Percentiles rank a stretch among this genome's conserved stretches.
Evolutionary conservation across 179 eudicot species (phyloP).

Genomic region (Gypsophila paniculata): DNA sequence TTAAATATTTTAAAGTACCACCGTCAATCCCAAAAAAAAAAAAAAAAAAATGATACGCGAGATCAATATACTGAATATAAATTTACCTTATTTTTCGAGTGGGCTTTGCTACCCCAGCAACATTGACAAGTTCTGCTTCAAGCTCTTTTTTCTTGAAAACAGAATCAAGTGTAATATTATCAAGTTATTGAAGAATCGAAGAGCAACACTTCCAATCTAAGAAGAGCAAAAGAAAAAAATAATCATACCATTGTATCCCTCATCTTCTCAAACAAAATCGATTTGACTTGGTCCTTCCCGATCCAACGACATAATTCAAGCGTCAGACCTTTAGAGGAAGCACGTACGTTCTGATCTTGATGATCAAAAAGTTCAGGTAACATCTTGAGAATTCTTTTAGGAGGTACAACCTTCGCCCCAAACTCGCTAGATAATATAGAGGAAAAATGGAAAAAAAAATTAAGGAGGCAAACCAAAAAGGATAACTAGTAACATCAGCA

Average conservation of each 20-base stretch:
- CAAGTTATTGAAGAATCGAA: slow-evolving; percentile 9
- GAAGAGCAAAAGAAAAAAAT: background rate
- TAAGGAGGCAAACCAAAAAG: background rate
- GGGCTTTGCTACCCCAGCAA: slow-evolving; percentile 74
- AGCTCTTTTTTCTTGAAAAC: slow-evolving; percentile 82
- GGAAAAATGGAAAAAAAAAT: background rate
- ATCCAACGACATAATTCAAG: slow-evolving; percentile 99
- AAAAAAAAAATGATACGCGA: background rate
- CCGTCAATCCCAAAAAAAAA: background rate
- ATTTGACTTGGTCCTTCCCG: slow-evolving; percentile 94
- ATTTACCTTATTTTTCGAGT: slow-evolving; percentile 89
- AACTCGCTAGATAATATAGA: slow-evolving; percentile 60
- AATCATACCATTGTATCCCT: slow-evolving; percentile 90
- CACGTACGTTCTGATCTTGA: slow-evolving; percentile 99
- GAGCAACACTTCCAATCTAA: background rate
- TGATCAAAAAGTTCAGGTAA: slow-evolving; percentile 99
- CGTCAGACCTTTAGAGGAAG: slow-evolving; percentile 93
- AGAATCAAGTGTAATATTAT: background rate
- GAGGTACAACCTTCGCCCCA: slow-evolving; percentile 90
- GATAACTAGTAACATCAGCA: background rate
- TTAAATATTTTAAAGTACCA: background rate
- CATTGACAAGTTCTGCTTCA: slow-evolving; percentile 95
- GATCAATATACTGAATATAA: background rate
- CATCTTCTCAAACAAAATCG: slow-evolving; percentile 95
- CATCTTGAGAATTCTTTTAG: slow-evolving; percentile 97